Conservation (phyloP, 805 yeast genomes). For the Scheffersomyces ergatensis region DNA sequence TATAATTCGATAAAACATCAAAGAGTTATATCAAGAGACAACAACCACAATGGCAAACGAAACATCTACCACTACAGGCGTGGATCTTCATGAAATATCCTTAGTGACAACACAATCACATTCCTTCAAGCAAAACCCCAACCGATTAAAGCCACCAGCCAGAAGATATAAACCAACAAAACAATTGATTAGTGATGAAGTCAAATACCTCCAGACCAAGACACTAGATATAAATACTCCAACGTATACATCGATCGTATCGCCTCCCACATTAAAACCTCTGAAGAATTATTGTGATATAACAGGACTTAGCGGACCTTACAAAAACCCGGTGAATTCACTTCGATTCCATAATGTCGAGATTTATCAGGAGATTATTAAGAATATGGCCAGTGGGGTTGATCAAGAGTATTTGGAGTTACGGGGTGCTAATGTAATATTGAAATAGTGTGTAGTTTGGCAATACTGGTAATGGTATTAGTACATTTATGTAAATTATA, state of each 20-base stretch:
- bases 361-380: constrained; percentile 68
- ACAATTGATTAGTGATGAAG: constrained; percentile 77
- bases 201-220: constrained; percentile 53
- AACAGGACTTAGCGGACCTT: constrained; percentile 80
- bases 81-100: constrained; percentile 8
- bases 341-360: constrained; percentile 81
- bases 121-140: constrained; percentile 55
- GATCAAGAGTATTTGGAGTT: constrained; percentile 90
- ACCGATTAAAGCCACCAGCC: constrained; percentile 40
- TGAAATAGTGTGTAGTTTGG: too few relatives aligned
- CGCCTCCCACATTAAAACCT: constrained; percentile 87
- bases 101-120: constrained; percentile 38
- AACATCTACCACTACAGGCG: too few relatives aligned
- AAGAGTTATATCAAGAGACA: too few relatives aligned
- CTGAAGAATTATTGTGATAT: constrained; percentile 86
- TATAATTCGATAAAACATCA: too few relatives aligned
- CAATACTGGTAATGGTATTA: too few relatives aligned
- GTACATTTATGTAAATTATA: not conserved
- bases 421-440: constrained; percentile 83
- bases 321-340: constrained; percentile 72
- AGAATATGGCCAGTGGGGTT: constrained; percentile 81
- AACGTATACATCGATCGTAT: constrained; percentile 68
- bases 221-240: constrained; percentile 48
- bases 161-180: constrained; percentile 71
- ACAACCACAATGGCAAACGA: too few relatives aligned